Base-by-base conservation (phyloP, 768 basidiomycete species). In the Multifurca ochricompacta region DNA sequence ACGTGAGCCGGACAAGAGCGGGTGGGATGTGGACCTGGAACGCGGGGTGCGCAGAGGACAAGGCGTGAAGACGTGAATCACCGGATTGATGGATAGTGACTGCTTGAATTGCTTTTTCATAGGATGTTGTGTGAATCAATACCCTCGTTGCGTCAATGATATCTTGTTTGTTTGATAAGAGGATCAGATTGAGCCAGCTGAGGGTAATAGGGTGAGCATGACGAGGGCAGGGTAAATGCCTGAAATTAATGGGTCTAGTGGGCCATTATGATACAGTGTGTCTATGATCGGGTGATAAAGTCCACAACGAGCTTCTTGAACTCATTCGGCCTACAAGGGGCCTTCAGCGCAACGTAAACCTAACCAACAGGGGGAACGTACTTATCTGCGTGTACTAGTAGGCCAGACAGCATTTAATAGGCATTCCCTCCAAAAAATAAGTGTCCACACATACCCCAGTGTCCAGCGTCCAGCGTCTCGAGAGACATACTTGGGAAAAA, bases 371-470 rank as follows among this genome's bases (percentile, higher is more conserved):
- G 11, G 6, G 13, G 27, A 14, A 65, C 73, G 55, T 62, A 82
- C 76, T 76, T 76, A 65, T 94, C 90, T 14, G 87, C 85, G 59
- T 93, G 91, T 21, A 93, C 87, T 89, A 56, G 19, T 44, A 16
- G 54, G 1, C 31, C 13, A n/a, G 16, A 34, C 31, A 11, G 45
- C 31, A 8, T 23, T 51, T 40, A 48, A 21, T 19, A 21, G 13
- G 31, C 37, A 16, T 32, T 32, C 11, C 4, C 27, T 32, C 7
- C 16, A 7, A 16, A 31, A 52, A 21, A 8, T 5, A 19, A 32
- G 6, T 32, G 31, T 6, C 31, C 11, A 5, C 11, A 39, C 81
- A 57, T 64, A 89, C 87, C 86, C 93, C 92, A 95, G 68, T 96
- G 93, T 0, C 83, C 82, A 0, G 91, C 73, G 55, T 90, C 82